These are phyloP conservation scores for Pyrus hybrid DNA, from an alignment of 331 rosid genomes.

Conservation along the genomic window DNA sequence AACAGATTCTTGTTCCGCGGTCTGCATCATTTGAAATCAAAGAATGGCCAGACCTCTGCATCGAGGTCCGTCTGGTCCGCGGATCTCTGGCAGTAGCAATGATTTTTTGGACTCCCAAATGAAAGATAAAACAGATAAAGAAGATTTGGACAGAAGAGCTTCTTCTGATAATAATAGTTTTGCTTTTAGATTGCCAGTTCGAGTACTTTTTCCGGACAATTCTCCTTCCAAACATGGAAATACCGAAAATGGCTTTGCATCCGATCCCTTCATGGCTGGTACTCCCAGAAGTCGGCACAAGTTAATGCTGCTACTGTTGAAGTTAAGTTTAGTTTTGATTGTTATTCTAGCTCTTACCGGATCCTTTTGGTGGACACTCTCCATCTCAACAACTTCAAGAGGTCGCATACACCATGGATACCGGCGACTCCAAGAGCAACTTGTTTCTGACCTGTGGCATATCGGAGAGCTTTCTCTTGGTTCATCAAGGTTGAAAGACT, in stretches of 20 bases:
- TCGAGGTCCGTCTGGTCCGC: conserved; percentile 68
- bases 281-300: conserved; percentile 68
- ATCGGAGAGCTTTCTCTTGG: conserved; percentile 88
- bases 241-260: conserved; percentile 61
- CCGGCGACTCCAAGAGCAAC: conserved; percentile 89
- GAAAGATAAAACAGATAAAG: conserved; percentile 81
- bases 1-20: conserved; percentile 9
- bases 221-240: conserved; percentile 54
- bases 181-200: conserved; percentile 37
- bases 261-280: conserved; percentile 58
- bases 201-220: conserved; percentile 47
- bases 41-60: conserved; percentile 86
- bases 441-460: conserved; percentile 83
- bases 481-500: conserved; percentile 67
- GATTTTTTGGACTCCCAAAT: conserved; percentile 68
- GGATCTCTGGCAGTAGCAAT: conserved; percentile 48
- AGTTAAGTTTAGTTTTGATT: conserved; percentile 65
- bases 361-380: conserved; percentile 91
- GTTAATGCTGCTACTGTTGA: conserved; percentile 54
- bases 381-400: conserved; percentile 76
- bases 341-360: conserved; percentile 77
- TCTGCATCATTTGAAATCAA: conserved; percentile 14
- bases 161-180: conserved; percentile 38
- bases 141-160: conserved; percentile 66
- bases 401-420: conserved; percentile 73